These are phyloP conservation scores for Talaromyces sp. DNA, from an alignment of 2,329 filamentous ascomycete genomes.

Conservation along the genomic window DNA sequence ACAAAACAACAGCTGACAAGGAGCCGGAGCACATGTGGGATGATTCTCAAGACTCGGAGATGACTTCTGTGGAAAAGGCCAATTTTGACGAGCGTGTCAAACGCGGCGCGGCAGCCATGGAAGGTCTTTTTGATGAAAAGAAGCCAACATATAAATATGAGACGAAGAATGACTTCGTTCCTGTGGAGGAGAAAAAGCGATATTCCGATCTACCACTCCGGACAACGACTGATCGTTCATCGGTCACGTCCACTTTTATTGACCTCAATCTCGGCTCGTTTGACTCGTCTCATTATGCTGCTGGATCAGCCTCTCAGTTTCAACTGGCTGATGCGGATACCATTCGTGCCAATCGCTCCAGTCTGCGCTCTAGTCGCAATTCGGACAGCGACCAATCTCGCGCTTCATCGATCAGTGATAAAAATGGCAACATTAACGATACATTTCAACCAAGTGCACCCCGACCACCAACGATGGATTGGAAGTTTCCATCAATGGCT, in stretches of 20 bases:
- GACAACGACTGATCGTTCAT: conserved; percentile 41
- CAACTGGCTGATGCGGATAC: conserved; percentile 50
- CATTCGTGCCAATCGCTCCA: conserved; percentile 50
- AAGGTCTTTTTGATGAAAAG: conserved; percentile 53
- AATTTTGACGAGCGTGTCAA: conserved; percentile 54
- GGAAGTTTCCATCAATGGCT: conserved; percentile 39
- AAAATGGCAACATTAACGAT: conserved; percentile 13
- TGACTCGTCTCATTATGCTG: conserved; percentile 47
- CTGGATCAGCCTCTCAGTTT: conserved; percentile 46
- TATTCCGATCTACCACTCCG: conserved; percentile 51
- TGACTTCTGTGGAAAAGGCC: conserved; percentile 42
- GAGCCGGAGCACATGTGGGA: conserved; percentile 22
- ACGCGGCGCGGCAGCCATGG: conserved; percentile 51
- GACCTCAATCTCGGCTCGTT: conserved; percentile 55
- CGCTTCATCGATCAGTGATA: conserved; percentile 22
- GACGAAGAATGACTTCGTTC: conserved; percentile 46
- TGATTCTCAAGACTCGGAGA: conserved; percentile 24
- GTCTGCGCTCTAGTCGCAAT: conserved; percentile 38
- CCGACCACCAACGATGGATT: conserved; percentile 43
- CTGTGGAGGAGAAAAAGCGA: conserved; percentile 37
- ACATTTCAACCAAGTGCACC: conserved; percentile 27
- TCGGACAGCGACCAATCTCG: conserved; percentile 31
- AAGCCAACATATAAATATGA: conserved; percentile 55
- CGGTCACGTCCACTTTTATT: conserved; percentile 44
- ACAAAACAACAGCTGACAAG: conserved; percentile 27